Conservation (phyloP, 2,329 filamentous ascomycete genomes). For the Scopulariopsis brevicaulis region DNA sequence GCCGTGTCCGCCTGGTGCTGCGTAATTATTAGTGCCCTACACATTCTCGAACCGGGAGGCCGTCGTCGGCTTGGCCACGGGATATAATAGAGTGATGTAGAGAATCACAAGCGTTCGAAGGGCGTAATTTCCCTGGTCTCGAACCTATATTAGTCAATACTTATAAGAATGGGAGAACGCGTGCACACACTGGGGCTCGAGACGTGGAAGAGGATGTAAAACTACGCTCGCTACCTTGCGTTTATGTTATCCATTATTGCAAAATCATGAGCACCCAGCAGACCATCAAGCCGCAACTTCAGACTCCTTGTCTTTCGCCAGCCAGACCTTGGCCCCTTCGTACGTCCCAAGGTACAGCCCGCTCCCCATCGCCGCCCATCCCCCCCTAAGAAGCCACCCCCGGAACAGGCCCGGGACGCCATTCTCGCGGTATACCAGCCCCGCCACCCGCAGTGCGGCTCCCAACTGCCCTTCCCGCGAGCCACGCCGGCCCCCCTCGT, state of each 20-base stretch:
- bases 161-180: not conserved
- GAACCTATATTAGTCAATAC: too few relatives aligned
- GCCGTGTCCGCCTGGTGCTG: too few relatives aligned
- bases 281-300: slow-evolving; percentile 5
- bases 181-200: too few relatives aligned
- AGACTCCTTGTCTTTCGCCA: slow-evolving; percentile 29
- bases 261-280: not conserved
- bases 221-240: not conserved
- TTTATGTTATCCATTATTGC: not conserved
- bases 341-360: slow-evolving; percentile 81
- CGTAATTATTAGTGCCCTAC: too few relatives aligned
- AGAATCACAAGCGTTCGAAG: too few relatives aligned
- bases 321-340: slow-evolving; percentile 63
- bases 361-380: slow-evolving; percentile 74
- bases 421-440: slow-evolving; percentile 51
- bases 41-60: too few relatives aligned
- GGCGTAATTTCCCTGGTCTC: too few relatives aligned
- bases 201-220: too few relatives aligned
- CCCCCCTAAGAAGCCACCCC: slow-evolving; percentile 59
- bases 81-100: too few relatives aligned
- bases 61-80: too few relatives aligned
- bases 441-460: slow-evolving; percentile 47
- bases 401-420: slow-evolving; percentile 67
- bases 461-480: slow-evolving; percentile 20
- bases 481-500: slow-evolving; percentile 15